Percentiles rank a stretch among this genome's conserved stretches.
phyloP scores from a whole-genome alignment of 2,329 filamentous ascomycete species.

The Clonostachys rosea region DNA sequence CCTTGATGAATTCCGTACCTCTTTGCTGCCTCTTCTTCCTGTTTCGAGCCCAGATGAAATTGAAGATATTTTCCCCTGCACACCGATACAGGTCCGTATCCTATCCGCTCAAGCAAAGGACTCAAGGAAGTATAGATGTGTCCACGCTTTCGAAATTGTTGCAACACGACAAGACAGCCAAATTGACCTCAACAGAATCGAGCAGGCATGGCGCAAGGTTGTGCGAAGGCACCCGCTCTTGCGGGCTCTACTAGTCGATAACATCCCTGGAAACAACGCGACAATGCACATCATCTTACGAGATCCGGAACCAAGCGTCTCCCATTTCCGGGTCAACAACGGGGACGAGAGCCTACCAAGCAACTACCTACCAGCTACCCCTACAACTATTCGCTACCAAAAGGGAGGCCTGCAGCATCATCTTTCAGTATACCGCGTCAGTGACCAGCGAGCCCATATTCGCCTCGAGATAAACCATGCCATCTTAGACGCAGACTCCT shows the following conservation, averaged over 20 bases:
- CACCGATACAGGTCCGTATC: conserved; percentile 21
- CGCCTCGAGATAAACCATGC: conserved; percentile 1
- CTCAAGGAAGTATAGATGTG: not conserved
- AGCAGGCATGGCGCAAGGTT: conserved; percentile 4
- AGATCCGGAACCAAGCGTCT: conserved; percentile 1
- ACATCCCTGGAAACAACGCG: conserved; percentile 1
- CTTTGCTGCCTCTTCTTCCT: not conserved
- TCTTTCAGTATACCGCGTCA: not conserved
- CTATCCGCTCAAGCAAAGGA: conserved; percentile 16
- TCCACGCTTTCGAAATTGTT: too few species aligned
- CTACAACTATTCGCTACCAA: too few species aligned
- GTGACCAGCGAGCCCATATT: conserved; percentile 4
- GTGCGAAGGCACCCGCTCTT: conserved; percentile 7
- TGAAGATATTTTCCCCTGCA: conserved; percentile 22
- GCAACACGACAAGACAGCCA: too few species aligned
- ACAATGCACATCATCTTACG: conserved; percentile 5
- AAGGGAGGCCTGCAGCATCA: not conserved
- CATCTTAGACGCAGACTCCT: not conserved
- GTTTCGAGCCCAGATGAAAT: conserved; percentile 2
- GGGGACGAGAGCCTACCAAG: not conserved
- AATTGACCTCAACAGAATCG: not conserved
- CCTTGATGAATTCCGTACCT: conserved; percentile 2
- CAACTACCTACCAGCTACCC: not conserved
- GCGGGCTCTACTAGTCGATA: conserved; percentile 6
- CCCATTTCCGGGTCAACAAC: not conserved